A percentile compares a stretch with the other conserved stretches of the same genome.
phyloP scores from a whole-genome alignment of 352 stramenopile genomes.

The Pythium sukuiense region DNA sequence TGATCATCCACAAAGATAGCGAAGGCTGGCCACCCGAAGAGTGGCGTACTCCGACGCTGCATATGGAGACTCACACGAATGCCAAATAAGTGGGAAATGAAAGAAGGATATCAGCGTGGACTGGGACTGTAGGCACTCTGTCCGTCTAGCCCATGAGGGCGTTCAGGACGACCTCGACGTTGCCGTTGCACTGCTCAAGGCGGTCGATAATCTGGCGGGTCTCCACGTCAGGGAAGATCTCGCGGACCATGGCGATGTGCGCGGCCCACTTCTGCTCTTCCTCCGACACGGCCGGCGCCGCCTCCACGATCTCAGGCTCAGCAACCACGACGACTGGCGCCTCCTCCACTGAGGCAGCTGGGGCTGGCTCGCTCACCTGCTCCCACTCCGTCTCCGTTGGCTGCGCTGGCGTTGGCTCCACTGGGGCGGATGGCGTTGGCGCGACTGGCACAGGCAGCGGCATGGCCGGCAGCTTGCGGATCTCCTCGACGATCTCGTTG shows the following conservation, averaged over 20 bases:
- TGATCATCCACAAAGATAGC: background rate
- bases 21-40: background rate
- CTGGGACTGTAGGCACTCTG: conserved; percentile 1
- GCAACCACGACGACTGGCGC: conserved; percentile 33
- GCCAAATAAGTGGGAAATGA: background rate
- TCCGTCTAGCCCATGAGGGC: conserved; percentile 81
- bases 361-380: conserved; percentile 28
- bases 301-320: conserved; percentile 38
- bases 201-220: conserved; percentile 47
- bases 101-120: background rate
- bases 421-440: background rate
- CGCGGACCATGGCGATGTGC: conserved; percentile 67
- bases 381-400: conserved; percentile 55
- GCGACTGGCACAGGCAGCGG: conserved; percentile 12
- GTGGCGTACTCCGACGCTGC: background rate
- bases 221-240: conserved; percentile 73
- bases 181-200: conserved; percentile 79
- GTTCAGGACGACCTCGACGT: conserved; percentile 83
- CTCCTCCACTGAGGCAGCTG: conserved; percentile 31
- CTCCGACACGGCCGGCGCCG: conserved; percentile 39
- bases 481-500: conserved; percentile 72
- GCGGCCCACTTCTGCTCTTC: conserved; percentile 81
- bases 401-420: conserved; percentile 10
- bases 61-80: background rate
- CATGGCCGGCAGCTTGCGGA: conserved; percentile 35